Evolutionary conservation across 2,329 filamentous ascomycete genomes (phyloP).

Genomic region (Trichoderma sp.): DNA sequence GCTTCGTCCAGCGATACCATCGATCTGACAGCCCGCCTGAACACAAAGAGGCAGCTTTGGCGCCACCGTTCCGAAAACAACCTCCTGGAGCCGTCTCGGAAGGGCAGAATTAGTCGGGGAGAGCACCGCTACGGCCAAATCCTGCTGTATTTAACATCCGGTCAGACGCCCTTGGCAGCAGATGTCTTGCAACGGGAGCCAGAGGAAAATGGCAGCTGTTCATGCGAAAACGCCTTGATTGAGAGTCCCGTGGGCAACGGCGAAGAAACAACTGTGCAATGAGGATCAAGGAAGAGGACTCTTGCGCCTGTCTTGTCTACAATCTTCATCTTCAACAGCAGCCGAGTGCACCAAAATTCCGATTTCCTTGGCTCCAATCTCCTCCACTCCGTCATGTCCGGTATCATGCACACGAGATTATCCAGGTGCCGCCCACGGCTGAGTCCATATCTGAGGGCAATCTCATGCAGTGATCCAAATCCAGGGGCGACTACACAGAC

Average conservation of each 20-base stretch:
- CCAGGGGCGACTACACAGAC: not conserved
- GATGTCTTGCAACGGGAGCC: not conserved
- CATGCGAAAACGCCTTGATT: not conserved
- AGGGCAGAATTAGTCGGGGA: not conserved
- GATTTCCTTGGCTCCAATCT: too few species aligned
- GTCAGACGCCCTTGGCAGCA: not conserved
- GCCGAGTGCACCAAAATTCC: not conserved
- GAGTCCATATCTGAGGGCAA: not conserved
- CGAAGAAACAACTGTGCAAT: not conserved
- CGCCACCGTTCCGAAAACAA: conserved; percentile 7
- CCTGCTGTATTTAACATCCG: not conserved
- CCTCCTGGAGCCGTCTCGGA: not conserved
- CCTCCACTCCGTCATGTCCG: too few species aligned
- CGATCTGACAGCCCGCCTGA: not conserved
- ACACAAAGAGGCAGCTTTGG: not conserved
- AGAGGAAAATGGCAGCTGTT: not conserved
- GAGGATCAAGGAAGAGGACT: too few species aligned
- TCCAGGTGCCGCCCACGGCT: not conserved
- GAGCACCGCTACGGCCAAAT: not conserved
- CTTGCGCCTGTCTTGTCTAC: too few species aligned
- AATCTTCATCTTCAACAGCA: too few species aligned
- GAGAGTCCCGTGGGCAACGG: not conserved
- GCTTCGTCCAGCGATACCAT: not conserved
- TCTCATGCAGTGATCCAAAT: not conserved
- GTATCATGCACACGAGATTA: not conserved